Evolutionary conservation across 2,329 filamentous ascomycete species (phyloP).

Genomic region (Chrysosporium queenslandicum): DNA sequence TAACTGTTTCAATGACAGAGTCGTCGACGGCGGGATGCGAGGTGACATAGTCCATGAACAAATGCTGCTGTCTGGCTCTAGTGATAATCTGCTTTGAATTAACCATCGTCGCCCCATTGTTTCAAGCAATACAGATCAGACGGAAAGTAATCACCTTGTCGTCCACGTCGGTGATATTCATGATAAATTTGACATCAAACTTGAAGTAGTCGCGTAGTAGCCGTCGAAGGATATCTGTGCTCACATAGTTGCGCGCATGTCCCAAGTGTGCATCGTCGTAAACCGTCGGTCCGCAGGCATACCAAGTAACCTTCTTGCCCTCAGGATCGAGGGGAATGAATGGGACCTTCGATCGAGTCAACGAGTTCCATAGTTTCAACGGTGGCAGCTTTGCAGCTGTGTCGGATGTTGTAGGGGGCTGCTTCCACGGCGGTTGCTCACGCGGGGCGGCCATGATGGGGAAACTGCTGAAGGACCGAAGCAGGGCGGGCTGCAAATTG

Average conservation of each 20-base stretch:
- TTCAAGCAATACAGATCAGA: background rate
- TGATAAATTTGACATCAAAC: constrained; percentile 74
- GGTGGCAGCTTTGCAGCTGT: constrained; percentile 38
- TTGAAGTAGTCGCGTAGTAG: constrained; percentile 75
- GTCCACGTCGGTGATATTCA: constrained; percentile 85
- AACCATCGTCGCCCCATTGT: background rate
- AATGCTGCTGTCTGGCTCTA: constrained; percentile 62
- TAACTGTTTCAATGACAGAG: constrained; percentile 42
- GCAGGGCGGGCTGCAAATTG: background rate
- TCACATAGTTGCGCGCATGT: constrained; percentile 83
- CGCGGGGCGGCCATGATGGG: constrained; percentile 22
- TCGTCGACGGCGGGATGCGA: constrained; percentile 37
- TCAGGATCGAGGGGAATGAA: constrained; percentile 63
- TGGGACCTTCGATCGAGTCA: constrained; percentile 62
- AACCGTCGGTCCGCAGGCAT: constrained; percentile 78
- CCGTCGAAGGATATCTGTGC: constrained; percentile 75
- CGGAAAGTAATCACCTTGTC: constrained; percentile 47
- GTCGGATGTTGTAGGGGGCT: constrained; percentile 28
- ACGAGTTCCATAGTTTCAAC: constrained; percentile 69
- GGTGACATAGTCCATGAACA: constrained; percentile 59
- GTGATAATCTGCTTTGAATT: constrained; percentile 47
- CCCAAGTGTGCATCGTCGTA: constrained; percentile 74
- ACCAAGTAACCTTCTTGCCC: constrained; percentile 65
- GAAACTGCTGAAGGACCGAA: constrained; percentile 4
- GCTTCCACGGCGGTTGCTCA: constrained; percentile 39